Conservation (phyloP, 148 eudicot genomes). For the Dysphania ambrosioides region DNA sequence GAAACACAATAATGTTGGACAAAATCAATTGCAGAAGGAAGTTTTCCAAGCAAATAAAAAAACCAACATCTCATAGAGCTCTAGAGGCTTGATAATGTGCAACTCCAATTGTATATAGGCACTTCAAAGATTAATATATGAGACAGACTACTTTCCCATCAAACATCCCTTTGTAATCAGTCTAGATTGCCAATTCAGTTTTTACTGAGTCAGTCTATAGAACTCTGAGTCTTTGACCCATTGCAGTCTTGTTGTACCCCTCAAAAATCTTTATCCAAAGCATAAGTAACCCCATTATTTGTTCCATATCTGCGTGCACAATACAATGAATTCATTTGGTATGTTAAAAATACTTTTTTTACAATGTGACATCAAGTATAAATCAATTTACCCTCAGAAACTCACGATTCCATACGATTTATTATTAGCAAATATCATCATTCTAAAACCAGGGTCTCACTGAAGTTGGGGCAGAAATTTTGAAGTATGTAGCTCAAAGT, state of each 20-base stretch:
- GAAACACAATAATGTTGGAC: slow-evolving; percentile 9
- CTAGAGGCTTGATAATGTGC: not conserved
- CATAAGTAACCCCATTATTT: not conserved
- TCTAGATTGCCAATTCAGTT: not conserved
- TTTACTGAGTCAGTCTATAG: too few species aligned
- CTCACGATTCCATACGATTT: not conserved
- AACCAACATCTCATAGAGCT: slow-evolving; percentile 7
- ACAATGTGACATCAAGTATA: not conserved
- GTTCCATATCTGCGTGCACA: not conserved
- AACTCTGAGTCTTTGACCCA: not conserved
- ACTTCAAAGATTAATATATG: not conserved
- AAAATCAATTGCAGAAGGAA: not conserved
- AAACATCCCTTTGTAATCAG: not conserved
- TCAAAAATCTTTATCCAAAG: not conserved
- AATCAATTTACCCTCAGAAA: not conserved
- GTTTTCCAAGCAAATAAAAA: not conserved
- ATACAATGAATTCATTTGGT: not conserved
- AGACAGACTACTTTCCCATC: not conserved
- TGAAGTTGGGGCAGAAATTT: not conserved
- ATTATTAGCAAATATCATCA: not conserved
- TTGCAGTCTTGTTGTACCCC: too few species aligned
- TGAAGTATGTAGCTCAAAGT: not conserved
- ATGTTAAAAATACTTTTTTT: not conserved
- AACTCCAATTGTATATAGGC: not conserved
- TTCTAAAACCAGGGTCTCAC: not conserved